phyloP scores from a whole-genome alignment of 768 basidiomycete genomes.

The Boletus reticulatus region DNA sequence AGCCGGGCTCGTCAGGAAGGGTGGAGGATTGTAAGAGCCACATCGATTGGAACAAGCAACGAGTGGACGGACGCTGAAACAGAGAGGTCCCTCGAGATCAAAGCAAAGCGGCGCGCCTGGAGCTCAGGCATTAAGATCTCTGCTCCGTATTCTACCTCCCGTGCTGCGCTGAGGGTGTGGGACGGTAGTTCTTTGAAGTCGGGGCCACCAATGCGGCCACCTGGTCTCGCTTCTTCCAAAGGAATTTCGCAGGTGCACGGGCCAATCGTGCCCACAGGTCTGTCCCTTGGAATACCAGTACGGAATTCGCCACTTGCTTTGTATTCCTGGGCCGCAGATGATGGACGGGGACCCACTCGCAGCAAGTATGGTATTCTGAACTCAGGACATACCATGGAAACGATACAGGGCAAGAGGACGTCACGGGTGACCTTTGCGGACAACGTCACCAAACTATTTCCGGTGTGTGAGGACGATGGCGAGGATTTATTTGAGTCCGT shows the following conservation, averaged over 20 bases:
- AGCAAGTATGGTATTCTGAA: slow-evolving; percentile 20
- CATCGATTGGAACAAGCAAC: slow-evolving; percentile 18
- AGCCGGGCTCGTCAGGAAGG: slow-evolving; percentile 41
- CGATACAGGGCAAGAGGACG: slow-evolving; percentile 12
- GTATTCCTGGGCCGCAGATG: slow-evolving; percentile 38
- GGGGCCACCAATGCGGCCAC: slow-evolving; percentile 9
- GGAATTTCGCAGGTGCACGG: slow-evolving; percentile 4
- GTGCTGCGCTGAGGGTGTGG: slow-evolving; percentile 16
- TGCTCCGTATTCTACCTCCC: slow-evolving; percentile 19
- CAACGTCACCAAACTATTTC: slow-evolving; percentile 24
- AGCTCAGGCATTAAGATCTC: slow-evolving; percentile 48
- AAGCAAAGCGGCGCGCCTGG: slow-evolving; percentile 67
- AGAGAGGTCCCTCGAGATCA: slow-evolving; percentile 48
- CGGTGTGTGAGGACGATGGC: slow-evolving; percentile 30
- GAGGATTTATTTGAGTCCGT: slow-evolving; percentile 33
- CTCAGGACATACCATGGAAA: slow-evolving; percentile 11
- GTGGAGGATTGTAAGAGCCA: slow-evolving; percentile 37
- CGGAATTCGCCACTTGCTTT: slow-evolving; percentile 50
- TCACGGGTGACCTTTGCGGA: slow-evolving; percentile 19
- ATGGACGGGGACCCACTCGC: slow-evolving; percentile 26
- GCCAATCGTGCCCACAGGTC: slow-evolving; percentile 31
- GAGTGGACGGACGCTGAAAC: slow-evolving; percentile 27
- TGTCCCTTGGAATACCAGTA: slow-evolving; percentile 51
- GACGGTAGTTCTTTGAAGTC: slow-evolving; percentile 1
- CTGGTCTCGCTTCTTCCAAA: slow-evolving; percentile 17